Evolutionary conservation across 306 rosid species (phyloP), one percentile per base, ranked within the genome.

Genomic region (Abrus pulchellus): DNA sequence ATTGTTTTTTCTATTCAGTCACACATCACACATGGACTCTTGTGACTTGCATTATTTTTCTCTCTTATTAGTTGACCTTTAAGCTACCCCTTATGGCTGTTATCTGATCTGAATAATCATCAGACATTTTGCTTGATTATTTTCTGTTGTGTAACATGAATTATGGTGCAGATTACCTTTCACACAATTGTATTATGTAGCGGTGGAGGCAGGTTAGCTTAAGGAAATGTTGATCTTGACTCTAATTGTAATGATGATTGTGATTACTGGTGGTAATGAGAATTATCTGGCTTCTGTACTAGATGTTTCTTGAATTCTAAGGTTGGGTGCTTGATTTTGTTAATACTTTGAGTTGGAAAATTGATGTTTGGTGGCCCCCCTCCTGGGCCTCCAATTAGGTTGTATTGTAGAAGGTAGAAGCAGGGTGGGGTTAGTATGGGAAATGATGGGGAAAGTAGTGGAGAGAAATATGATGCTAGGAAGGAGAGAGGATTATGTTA

Each of bases 301-400:
- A 68, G 41, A 70, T 20, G 54, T 27, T 61, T 34, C n/a, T 70
- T 60, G 12, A 71, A n/a, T 36, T 80, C 73, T 49, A 61, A 8
- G 33, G 56, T 71, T 60, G 53, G 34, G 34, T 80, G 65, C 44
- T 48, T 80, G 41, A 32, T 9, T 43, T 52, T 59, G 12, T 62
- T 61, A 68, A 40, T 80, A 40, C 3, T 63, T 49, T 9, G 72
- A 68, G 57, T 28, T 80, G 20, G 40, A 62, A 52, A 80, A 73
- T 41, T 52, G 49, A 61, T 36, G 40, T 36, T 36, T 20, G 20
- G 20, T 20, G 20, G 20, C 20, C 20, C 20, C 20, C 20, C 20
- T 20, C 20, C 20, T 20, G 20, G 20, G 20, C 20, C 20, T 20
- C 20, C 20, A 20, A 20, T 20, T 20, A 20, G 20, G 20, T 20